Evolutionary conservation across 129 eudicot genomes (phyloP).

Genomic region (Tagetes erecta): DNA sequence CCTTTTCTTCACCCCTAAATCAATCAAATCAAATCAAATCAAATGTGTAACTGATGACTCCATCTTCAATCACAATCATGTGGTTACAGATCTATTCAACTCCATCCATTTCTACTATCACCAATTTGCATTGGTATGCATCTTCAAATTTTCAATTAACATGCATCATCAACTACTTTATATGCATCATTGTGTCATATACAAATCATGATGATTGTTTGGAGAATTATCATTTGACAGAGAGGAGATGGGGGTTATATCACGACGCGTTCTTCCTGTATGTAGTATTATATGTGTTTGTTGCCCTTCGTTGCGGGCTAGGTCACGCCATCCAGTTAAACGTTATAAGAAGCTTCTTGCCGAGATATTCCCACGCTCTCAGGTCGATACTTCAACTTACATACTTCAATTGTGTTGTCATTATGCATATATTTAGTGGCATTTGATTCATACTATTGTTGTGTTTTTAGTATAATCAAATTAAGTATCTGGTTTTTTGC

Average conservation of each 20-base stretch:
- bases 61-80: slow-evolving; percentile 18
- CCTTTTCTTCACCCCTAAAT: slow-evolving; percentile 1
- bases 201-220: not conserved
- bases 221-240: slow-evolving; percentile 6
- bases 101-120: slow-evolving; percentile 1
- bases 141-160: not conserved
- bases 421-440: no score
- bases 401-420: not conserved
- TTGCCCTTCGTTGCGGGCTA: slow-evolving; percentile 82
- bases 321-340: slow-evolving; percentile 83
- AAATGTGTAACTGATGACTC: slow-evolving; percentile 22
- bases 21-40: not conserved
- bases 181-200: not conserved
- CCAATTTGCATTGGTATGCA: slow-evolving; percentile 23
- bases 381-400: slow-evolving; percentile 40
- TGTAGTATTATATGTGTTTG: slow-evolving; percentile 71
- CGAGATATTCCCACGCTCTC: slow-evolving; percentile 70
- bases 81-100: slow-evolving; percentile 10
- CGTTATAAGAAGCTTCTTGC: slow-evolving; percentile 79
- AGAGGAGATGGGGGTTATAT: slow-evolving; percentile 76
- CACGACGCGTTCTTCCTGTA: slow-evolving; percentile 75
- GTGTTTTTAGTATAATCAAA: not conserved
- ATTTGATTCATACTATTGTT: not conserved
- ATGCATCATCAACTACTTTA: not conserved
- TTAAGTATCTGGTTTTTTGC: not conserved